Evolutionary conservation across 805 yeast genomes (phyloP).

Genomic region (Danielia oregonensis): DNA sequence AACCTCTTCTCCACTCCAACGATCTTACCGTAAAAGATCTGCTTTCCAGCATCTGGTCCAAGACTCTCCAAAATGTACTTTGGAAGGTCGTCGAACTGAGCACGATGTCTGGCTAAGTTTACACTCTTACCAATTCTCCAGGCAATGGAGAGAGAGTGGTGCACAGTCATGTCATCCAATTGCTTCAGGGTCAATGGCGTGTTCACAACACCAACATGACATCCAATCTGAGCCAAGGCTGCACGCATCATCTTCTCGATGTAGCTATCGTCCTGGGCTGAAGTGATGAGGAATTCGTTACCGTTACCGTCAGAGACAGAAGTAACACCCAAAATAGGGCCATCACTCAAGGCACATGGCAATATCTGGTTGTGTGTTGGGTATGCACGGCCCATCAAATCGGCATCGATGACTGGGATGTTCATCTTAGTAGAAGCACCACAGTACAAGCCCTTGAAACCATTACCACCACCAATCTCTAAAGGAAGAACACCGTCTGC

Average conservation of each 20-base stretch:
- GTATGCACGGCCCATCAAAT: conserved; percentile 48
- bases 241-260: conserved; percentile 41
- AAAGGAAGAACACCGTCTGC: conserved; percentile 35
- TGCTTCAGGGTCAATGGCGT: conserved; percentile 25
- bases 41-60: conserved; percentile 24
- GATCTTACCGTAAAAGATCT: conserved; percentile 40
- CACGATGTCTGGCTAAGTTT: conserved; percentile 30
- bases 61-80: conserved; percentile 33
- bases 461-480: conserved; percentile 46
- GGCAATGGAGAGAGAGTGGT: conserved; percentile 34
- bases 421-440: conserved; percentile 20
- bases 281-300: conserved; percentile 29
- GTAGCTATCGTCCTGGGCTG: conserved; percentile 25
- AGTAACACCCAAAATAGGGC: conserved; percentile 21
- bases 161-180: conserved; percentile 17
- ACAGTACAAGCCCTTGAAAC: conserved; percentile 20
- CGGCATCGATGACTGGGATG: conserved; percentile 33
- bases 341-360: conserved; percentile 24
- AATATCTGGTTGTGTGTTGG: conserved; percentile 42
- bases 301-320: conserved; percentile 40
- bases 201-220: conserved; percentile 34
- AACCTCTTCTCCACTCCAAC: conserved; percentile 39
- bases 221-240: conserved; percentile 40
- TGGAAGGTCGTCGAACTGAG: conserved; percentile 34
- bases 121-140: conserved; percentile 50